Evolutionary conservation across 768 basidiomycete genomes (phyloP).

Genomic region (Roridomyces roridus): DNA sequence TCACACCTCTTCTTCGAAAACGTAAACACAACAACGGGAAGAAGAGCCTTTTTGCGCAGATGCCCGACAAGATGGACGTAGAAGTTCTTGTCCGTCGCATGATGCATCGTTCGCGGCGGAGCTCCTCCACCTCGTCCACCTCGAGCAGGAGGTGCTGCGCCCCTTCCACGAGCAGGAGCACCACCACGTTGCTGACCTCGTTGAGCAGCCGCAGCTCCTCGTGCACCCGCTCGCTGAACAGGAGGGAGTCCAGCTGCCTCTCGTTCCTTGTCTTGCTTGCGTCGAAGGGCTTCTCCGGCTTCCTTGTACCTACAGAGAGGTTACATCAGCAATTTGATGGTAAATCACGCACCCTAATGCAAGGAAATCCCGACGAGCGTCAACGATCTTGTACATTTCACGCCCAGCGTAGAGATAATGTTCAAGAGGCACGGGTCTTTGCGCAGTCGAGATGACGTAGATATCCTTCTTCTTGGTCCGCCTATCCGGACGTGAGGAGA

Average conservation of each 20-base stretch:
- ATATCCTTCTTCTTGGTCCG: conserved; percentile 99
- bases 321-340: too few species aligned
- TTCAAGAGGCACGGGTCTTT: conserved; percentile 95
- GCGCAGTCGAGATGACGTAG: conserved; percentile 96
- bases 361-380: conserved; percentile 77
- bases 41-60: conserved; percentile 82
- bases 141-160: conserved; percentile 43
- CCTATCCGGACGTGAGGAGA: conserved; percentile 45
- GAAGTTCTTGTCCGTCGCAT: conserved; percentile 83
- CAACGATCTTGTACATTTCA: conserved; percentile 92
- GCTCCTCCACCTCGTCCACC: conserved; percentile 51
- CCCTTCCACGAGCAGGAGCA: conserved; percentile 43
- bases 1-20: conserved; percentile 97
- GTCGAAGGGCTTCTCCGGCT: conserved; percentile 83
- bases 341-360: conserved; percentile 74
- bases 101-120: conserved; percentile 61
- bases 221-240: conserved; percentile 82
- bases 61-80: conserved; percentile 92
- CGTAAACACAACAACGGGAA: conserved; percentile 96
- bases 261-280: conserved; percentile 98
- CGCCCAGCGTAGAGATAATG: conserved; percentile 96
- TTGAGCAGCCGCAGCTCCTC: conserved; percentile 64
- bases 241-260: conserved; percentile 93
- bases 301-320: conserved; percentile 93
- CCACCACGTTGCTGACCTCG: conserved; percentile 65